Evolutionary conservation across 208 protist genomes (phyloP), one percentile per base, ranked within the genome.

Genomic region (Crithidia sp.): DNA sequence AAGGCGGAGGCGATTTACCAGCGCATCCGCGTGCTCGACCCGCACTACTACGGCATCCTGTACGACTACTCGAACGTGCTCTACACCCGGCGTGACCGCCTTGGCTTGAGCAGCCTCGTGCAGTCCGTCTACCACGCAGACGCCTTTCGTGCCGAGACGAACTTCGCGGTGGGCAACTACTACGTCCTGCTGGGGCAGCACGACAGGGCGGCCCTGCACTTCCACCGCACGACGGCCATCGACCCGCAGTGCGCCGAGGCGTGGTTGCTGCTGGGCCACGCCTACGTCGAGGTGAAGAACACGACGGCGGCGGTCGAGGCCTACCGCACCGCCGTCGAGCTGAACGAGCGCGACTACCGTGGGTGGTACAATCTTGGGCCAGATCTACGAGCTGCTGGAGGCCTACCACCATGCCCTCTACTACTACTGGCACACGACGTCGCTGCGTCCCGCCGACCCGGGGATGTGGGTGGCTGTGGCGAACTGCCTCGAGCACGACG

Each of bases 141-240:
- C 67, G 95, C 98, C 50, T 99, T 98, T 79, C 78, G 96, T 16
- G 93, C 98, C 4, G 97, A 99, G 76, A 98, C 94, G 47, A 98
- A 98, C 88, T 99, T 97, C 67, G 92, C 99, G 19, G 90, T 99
- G 64, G 98, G 98, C 28, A 99, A 99, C 87, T 99, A 98, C 80
- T 99, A 99, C 82, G 92, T 91, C 43, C 75, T 98, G n/a, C 85
- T 96, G 66, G 71, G 85, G 7, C 90, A 99, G 54, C 98, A 99
- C 77, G 91, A 98, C 40, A 97, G 98, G 41, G 97, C 97, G 0
- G 92, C 99, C 2, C 9, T 96, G 14, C 98, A 99, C 81, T 99
- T 99, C 71, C 79, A 96, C 65, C 85, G 97, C 43, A 91, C 95
- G 7, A 83, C 97, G 14, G 87, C 86, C 59, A 87, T 99, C 8